A percentile compares a stretch with the other conserved stretches of the same genome.
Evolutionary conservation across 257 asterid species (phyloP).

Genomic region (Nicotiana tomentosiformis): DNA sequence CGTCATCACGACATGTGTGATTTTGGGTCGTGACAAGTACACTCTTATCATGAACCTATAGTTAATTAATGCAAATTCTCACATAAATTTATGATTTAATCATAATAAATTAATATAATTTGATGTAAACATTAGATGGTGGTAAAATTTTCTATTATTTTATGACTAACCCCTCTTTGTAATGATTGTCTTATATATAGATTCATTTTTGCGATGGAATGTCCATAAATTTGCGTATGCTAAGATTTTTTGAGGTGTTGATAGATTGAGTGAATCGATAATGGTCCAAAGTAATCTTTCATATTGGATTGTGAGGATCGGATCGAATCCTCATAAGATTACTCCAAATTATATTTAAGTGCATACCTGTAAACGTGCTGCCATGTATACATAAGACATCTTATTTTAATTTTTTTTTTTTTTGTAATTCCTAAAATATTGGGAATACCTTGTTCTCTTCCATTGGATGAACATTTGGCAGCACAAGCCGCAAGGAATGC

Average conservation of each 20-base stretch:
- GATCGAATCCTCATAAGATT: not conserved
- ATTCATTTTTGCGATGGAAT: not conserved
- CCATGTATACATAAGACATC: conserved; percentile 1
- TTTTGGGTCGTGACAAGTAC: too few species aligned
- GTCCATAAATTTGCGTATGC: not conserved
- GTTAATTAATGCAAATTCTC: too few species aligned
- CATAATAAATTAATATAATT: too few species aligned
- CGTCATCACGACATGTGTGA: too few species aligned
- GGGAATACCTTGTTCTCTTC: too few species aligned
- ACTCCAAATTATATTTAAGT: not conserved
- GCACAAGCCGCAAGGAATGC: too few species aligned
- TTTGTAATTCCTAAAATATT: too few species aligned
- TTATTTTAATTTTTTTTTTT: too few species aligned
- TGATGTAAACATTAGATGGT: too few species aligned
- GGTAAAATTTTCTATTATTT: not conserved
- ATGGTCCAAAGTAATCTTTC: not conserved
- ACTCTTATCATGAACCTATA: too few species aligned
- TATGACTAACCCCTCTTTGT: not conserved
- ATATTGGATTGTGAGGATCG: not conserved
- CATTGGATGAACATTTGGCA: too few species aligned
- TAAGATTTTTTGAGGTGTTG: not conserved
- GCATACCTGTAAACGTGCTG: not conserved
- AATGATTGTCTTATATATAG: not conserved
- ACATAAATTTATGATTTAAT: too few species aligned
- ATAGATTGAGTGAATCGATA: not conserved